phyloP scores from a whole-genome alignment of 192 early-diverging fungal genomes.

The Backusella tuberculispora region DNA sequence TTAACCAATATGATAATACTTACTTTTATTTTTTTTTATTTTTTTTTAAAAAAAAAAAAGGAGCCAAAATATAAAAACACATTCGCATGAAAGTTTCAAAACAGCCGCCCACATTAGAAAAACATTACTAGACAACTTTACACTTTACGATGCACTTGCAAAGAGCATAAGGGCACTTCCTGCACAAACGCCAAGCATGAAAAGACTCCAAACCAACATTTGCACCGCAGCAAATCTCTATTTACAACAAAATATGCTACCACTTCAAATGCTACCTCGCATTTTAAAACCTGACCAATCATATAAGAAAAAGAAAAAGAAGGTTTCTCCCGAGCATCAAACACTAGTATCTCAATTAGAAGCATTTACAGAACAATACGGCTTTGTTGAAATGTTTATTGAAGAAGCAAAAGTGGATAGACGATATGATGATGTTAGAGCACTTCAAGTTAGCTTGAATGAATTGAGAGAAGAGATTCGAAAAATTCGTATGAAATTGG shows the following conservation, averaged over 20 bases:
- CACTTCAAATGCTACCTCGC: conserved; percentile 69
- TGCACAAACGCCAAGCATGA: conserved; percentile 45
- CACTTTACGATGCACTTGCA: conserved; percentile 59
- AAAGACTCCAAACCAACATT: conserved; percentile 65
- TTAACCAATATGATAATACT: too few species aligned
- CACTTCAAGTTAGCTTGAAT: conserved; percentile 60
- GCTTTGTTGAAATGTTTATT: conserved; percentile 64
- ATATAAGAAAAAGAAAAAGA: neutral
- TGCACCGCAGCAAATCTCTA: conserved; percentile 69
- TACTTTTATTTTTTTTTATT: too few species aligned
- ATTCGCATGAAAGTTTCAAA: conserved; percentile 58
- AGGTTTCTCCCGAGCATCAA: conserved; percentile 18
- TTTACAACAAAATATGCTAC: conserved; percentile 78
- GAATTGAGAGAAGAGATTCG: conserved; percentile 69
- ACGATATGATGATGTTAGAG: conserved; percentile 68
- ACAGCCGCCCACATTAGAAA: conserved; percentile 63
- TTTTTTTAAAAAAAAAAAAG: neutral
- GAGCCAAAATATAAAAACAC: conserved; percentile 36
- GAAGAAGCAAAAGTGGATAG: conserved; percentile 65
- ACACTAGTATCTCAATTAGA: conserved; percentile 46
- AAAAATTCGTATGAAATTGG: neutral
- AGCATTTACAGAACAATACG: conserved; percentile 71
- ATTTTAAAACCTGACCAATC: conserved; percentile 44
- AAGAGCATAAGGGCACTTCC: conserved; percentile 64
- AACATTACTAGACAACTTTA: conserved; percentile 67